Conservation (phyloP, 768 basidiomycete genomes). For the Phylloporus rhodoxanthus region DNA sequence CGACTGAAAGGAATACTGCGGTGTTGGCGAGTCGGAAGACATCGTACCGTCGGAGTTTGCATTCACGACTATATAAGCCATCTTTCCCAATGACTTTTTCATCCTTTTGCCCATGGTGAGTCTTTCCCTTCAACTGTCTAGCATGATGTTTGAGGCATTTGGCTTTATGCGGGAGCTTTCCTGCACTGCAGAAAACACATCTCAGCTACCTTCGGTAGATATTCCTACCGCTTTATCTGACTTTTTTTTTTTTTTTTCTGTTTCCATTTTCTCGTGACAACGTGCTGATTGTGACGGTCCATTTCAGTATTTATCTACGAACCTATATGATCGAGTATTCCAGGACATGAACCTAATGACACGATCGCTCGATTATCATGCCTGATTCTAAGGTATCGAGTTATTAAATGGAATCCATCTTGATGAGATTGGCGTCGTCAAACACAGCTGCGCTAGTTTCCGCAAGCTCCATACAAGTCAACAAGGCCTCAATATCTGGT, state of each 20-base stretch:
- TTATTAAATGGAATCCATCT: constrained; percentile 40
- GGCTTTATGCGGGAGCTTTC: constrained; percentile 68
- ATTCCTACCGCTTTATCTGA: constrained; percentile 48
- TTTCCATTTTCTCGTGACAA: not conserved
- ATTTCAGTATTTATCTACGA: constrained; percentile 2
- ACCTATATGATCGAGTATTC: too few species aligned
- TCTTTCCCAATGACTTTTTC: not conserved
- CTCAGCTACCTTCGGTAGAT: constrained; percentile 85
- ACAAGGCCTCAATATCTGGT: constrained; percentile 73
- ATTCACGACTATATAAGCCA: constrained; percentile 20
- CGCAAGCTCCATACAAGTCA: constrained; percentile 56
- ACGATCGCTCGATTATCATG: too few species aligned
- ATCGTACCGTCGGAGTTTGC: constrained; percentile 31
- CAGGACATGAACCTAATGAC: too few species aligned
- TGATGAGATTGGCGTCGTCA: constrained; percentile 45
- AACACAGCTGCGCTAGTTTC: constrained; percentile 34
- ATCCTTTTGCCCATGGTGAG: constrained; percentile 20
- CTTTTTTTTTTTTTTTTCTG: constrained; percentile 1
- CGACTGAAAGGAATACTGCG: constrained; percentile 20
- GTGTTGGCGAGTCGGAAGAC: constrained; percentile 32
- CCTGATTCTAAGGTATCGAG: not conserved
- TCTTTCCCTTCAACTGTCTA: not conserved
- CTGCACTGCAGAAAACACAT: constrained; percentile 77
- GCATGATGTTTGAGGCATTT: constrained; percentile 91
- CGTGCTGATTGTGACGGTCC: constrained; percentile 24